Percentiles rank a stretch among this genome's conserved stretches.
Conservation (phyloP, 805 yeast genomes). For the Saccharomycopsis sp. region DNA sequence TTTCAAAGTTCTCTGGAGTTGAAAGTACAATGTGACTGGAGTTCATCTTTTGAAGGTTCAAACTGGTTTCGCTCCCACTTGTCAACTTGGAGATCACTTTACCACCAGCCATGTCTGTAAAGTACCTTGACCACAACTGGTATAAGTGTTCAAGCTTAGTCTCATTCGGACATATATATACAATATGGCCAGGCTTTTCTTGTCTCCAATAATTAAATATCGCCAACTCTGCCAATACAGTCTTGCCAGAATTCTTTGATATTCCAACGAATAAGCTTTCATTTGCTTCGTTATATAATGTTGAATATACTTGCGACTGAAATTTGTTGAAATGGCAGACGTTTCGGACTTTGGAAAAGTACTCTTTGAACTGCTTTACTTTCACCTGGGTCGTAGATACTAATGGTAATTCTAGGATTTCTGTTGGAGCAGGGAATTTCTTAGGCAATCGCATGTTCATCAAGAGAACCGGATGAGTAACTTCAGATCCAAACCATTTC, state of each 20-base stretch:
- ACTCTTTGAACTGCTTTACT: conserved; percentile 38
- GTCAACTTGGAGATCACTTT: conserved; percentile 51
- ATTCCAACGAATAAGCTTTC: conserved; percentile 62
- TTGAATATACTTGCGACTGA: conserved; percentile 65
- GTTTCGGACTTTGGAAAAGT: conserved; percentile 29
- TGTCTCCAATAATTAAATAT: conserved; percentile 61
- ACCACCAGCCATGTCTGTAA: conserved; percentile 46
- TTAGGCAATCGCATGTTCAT: conserved; percentile 50
- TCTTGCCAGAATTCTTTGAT: conserved; percentile 73
- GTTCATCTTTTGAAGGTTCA: conserved; percentile 51
- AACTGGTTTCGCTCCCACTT: conserved; percentile 40
- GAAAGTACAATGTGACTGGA: conserved; percentile 62
- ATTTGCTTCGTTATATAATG: conserved; percentile 46
- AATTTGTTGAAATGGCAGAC: conserved; percentile 59
- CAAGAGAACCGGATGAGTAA: conserved; percentile 54
- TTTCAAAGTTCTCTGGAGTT: conserved; percentile 76
- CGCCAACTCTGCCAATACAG: conserved; percentile 65
- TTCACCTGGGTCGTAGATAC: conserved; percentile 45
- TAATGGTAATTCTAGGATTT: conserved; percentile 44
- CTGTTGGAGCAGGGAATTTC: conserved; percentile 57
- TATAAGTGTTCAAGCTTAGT: conserved; percentile 42
- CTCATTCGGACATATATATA: conserved; percentile 64
- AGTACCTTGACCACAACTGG: conserved; percentile 48
- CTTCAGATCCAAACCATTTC: conserved; percentile 75
- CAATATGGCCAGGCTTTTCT: conserved; percentile 58